These are phyloP conservation scores for Amborella trichopoda DNA, from an alignment of 164 flowering plant genomes.

Conservation along the genomic window DNA sequence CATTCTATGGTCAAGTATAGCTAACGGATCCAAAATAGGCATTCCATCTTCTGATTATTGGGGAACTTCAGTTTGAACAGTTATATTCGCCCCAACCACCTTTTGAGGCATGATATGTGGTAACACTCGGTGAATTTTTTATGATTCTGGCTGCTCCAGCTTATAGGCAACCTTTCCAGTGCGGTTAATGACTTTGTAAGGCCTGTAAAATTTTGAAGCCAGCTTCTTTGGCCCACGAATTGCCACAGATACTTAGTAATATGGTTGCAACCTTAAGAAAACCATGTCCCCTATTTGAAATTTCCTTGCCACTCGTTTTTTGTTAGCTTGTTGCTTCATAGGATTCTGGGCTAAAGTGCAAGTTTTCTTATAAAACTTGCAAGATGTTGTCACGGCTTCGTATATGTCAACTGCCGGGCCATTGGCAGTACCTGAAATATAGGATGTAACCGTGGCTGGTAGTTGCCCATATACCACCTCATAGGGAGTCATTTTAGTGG, in stretches of 20 bases:
- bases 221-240: neutral
- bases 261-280: constrained; percentile 1
- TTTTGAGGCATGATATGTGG: constrained; percentile 2
- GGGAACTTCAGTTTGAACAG: neutral
- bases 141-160: neutral
- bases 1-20: neutral
- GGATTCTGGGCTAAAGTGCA: neutral
- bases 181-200: neutral
- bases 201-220: constrained; percentile 2
- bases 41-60: neutral
- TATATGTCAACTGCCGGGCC: neutral
- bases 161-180: neutral
- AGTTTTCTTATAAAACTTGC: neutral
- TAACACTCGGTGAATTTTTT: constrained; percentile 1
- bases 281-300: constrained; percentile 3
- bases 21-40: neutral
- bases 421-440: neutral
- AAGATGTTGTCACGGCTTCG: neutral
- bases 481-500: neutral
- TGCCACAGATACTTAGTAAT: neutral
- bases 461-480: neutral
- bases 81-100: neutral
- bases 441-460: neutral
- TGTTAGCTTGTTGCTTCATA: constrained; percentile 3
- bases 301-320: neutral